Evolutionary conservation across 441 rosid genomes (phyloP).

Genomic region (Gossypium gossypioides): DNA sequence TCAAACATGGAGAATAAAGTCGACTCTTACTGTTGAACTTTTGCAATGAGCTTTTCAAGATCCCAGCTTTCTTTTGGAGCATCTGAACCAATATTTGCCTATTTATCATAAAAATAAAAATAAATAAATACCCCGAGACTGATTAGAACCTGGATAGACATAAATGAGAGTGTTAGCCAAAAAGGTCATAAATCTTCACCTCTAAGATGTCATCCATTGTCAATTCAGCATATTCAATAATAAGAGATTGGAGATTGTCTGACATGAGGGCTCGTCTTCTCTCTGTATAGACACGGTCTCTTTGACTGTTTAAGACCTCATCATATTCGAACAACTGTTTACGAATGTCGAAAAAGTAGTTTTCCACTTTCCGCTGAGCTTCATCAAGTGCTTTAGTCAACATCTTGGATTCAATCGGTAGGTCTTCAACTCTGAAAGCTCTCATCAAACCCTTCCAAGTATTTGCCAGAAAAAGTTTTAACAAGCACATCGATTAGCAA

Average conservation of each 20-base stretch:
- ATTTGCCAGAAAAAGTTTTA: constrained; percentile 15
- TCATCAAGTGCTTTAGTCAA: constrained; percentile 92
- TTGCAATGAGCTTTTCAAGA: constrained; percentile 81
- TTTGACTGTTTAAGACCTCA: constrained; percentile 92
- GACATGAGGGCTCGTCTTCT: constrained; percentile 93
- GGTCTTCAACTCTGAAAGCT: constrained; percentile 93
- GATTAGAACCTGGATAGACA: not conserved
- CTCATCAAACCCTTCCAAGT: constrained; percentile 80
- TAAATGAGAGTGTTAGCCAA: not conserved
- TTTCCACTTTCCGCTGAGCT: constrained; percentile 96
- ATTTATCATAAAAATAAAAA: constrained; percentile 15
- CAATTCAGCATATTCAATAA: constrained; percentile 89
- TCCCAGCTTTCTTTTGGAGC: constrained; percentile 76
- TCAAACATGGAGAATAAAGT: constrained; percentile 8
- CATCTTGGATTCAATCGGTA: constrained; percentile 90
- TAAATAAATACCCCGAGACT: not conserved
- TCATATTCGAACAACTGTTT: constrained; percentile 92
- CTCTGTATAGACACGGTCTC: constrained; percentile 92
- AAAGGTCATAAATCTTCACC: constrained; percentile 31
- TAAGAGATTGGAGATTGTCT: constrained; percentile 69
- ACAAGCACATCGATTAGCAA: not conserved
- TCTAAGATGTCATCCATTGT: constrained; percentile 95
- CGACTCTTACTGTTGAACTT: constrained; percentile 73
- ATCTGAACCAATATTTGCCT: constrained; percentile 91
- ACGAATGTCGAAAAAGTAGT: constrained; percentile 84